A percentile compares a stretch with the other conserved stretches of the same genome.
Evolutionary conservation across 2,329 filamentous ascomycete species (phyloP).

Genomic region (Botrytis byssoidea): DNA sequence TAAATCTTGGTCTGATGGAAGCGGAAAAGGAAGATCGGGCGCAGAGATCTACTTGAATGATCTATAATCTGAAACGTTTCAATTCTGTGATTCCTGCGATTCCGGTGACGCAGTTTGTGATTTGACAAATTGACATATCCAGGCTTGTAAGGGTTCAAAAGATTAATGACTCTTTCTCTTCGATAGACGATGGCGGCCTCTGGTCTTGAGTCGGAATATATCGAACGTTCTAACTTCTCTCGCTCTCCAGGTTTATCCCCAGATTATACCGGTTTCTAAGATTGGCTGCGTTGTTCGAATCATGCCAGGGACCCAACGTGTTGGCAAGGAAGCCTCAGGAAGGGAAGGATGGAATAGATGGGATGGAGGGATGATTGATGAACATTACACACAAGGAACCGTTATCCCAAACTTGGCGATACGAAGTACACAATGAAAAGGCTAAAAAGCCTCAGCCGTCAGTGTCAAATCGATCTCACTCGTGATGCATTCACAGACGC

Average conservation of each 20-base stretch:
- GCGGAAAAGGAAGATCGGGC: conserved; percentile 12
- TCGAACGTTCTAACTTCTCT: not conserved
- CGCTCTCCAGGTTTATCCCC: conserved; percentile 10
- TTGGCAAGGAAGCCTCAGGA: not conserved
- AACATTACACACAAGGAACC: not conserved
- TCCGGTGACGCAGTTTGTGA: not conserved
- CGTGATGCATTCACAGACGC: not conserved
- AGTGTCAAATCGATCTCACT: not conserved
- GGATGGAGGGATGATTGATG: conserved; percentile 2
- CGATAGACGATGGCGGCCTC: too few relatives aligned
- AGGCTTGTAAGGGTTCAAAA: not conserved
- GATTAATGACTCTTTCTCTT: not conserved
- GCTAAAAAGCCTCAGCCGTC: not conserved
- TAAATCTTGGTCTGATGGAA: not conserved
- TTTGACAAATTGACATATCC: not conserved
- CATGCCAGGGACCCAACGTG: not conserved
- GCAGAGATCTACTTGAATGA: conserved; percentile 6
- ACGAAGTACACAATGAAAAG: not conserved
- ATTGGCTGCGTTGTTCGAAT: not conserved
- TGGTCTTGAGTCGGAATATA: not conserved
- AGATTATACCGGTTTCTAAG: not conserved
- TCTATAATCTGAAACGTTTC: conserved; percentile 6
- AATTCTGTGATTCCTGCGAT: not conserved
- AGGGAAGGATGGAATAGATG: not conserved
- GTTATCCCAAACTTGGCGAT: not conserved